Evolutionary conservation across 306 rosid species (phyloP), one percentile per base, ranked within the genome.

Genomic region (Trifolium pratense): DNA sequence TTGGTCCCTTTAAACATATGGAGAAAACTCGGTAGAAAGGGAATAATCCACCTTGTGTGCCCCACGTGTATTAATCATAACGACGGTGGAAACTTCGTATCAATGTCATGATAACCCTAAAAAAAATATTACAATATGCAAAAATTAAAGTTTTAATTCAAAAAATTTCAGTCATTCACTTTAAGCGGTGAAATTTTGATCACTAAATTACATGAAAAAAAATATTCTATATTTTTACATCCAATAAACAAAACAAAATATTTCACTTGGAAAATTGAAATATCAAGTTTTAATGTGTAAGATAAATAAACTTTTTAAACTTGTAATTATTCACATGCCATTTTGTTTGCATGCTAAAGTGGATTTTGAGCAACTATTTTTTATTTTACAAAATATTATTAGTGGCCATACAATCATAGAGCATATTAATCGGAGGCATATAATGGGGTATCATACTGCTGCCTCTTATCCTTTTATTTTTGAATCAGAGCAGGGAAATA

Each of bases 321-420:
- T 58, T 58, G 6, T 10, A 11, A 11, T 58, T 2, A 72, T 55
- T 3, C n/a, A n/a, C n/a, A n/a, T n/a, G n/a, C 29, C 53, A 25
- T 37, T 57, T 58, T 39, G 9, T 72, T 71, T 42, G 67, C 39
- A 26, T 58, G 76, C 31, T 71, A 57, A 5, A 40, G 67, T 42
- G 57, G 20, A 58, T 40, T 23, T 42, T 16, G 48, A 25, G 56
- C 29, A 71, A 71, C 31, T 15, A 23, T 9, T 52, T 4, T 18
- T 52, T 68, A 48, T 29, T 48, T 32, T 68, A 68, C 34, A n/a
- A 40, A n/a, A 10, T 17, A 39, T 56, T 26, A 39, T 56, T 26
- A 40, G 76, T 57, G 67, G 67, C 40, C 76, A 71, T 57, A 56
- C 67, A 57, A 71, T 58, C 57, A 36, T 60, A 70, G 58, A 53